Evolutionary conservation across 2,329 filamentous ascomycete species (phyloP).

Genomic region (Parastagonospora nodorum): DNA sequence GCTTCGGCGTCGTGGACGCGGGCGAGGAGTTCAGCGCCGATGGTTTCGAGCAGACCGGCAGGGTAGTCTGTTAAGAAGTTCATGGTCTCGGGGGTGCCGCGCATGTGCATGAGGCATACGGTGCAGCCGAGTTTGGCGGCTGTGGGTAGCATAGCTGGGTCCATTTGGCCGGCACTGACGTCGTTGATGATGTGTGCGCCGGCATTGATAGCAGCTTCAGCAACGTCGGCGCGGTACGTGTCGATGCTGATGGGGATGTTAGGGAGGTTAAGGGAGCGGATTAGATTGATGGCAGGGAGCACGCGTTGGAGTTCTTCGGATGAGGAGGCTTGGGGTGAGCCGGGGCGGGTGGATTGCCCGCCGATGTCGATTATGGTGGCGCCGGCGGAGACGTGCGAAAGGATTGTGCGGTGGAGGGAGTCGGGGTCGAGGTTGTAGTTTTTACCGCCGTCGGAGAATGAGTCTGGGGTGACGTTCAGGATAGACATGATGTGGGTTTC

Average conservation of each 20-base stretch:
- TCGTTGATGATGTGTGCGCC: constrained; percentile 96
- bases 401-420: constrained; percentile 63
- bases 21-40: constrained; percentile 69
- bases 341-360: constrained; percentile 88
- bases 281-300: constrained; percentile 75
- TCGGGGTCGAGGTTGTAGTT: constrained; percentile 50
- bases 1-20: constrained; percentile 77
- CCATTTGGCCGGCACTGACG: constrained; percentile 80
- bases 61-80: constrained; percentile 67
- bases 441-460: constrained; percentile 88
- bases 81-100: constrained; percentile 86
- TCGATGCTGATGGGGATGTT: constrained; percentile 83
- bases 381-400: constrained; percentile 67
- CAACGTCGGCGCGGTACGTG: constrained; percentile 87
- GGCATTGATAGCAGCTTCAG: constrained; percentile 72
- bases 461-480: constrained; percentile 92
- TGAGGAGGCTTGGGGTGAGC: constrained; percentile 68
- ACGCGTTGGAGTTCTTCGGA: constrained; percentile 79
- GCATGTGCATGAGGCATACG: constrained; percentile 91
- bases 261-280: constrained; percentile 67
- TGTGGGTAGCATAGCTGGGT: constrained; percentile 79
- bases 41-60: constrained; percentile 66
- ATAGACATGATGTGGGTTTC: constrained; percentile 88
- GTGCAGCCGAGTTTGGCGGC: constrained; percentile 79
- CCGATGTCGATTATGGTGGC: constrained; percentile 90